Conservation (phyloP, 2,329 filamentous ascomycete species). For the Ceratocystis cubensis region DNA sequence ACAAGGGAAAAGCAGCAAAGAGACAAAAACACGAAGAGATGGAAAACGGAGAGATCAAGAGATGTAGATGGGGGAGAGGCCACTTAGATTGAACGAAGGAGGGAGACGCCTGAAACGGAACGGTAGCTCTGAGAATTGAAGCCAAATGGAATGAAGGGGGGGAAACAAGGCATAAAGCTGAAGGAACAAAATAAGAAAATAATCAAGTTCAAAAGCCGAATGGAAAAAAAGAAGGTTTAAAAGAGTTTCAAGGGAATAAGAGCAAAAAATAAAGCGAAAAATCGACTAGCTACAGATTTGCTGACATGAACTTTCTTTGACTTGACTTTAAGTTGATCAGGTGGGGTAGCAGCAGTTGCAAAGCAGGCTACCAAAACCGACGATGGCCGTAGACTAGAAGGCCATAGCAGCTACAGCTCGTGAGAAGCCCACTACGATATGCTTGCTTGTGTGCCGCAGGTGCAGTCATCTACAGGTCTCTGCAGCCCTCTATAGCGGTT, state of each 20-base stretch:
- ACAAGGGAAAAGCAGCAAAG: slow-evolving; percentile 18
- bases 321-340: no score
- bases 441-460: no score
- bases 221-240: background rate
- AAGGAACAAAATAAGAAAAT: background rate
- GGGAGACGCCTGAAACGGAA: background rate
- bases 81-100: no score
- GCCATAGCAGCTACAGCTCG: no score
- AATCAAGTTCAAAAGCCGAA: background rate
- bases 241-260: background rate
- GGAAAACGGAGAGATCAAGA: background rate
- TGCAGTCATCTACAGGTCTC: no score
- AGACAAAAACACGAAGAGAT: background rate
- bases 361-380: no score
- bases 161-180: background rate
- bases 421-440: no score
- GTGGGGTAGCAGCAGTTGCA: no score
- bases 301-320: no score
- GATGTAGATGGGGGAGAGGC: background rate
- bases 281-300: no score
- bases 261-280: no score
- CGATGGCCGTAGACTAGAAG: no score
- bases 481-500: background rate
- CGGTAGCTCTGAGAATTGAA: background rate
- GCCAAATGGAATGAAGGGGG: background rate